phyloP scores from a whole-genome alignment of 2,329 filamentous ascomycete species.

The Colletotrichum scovillei region DNA sequence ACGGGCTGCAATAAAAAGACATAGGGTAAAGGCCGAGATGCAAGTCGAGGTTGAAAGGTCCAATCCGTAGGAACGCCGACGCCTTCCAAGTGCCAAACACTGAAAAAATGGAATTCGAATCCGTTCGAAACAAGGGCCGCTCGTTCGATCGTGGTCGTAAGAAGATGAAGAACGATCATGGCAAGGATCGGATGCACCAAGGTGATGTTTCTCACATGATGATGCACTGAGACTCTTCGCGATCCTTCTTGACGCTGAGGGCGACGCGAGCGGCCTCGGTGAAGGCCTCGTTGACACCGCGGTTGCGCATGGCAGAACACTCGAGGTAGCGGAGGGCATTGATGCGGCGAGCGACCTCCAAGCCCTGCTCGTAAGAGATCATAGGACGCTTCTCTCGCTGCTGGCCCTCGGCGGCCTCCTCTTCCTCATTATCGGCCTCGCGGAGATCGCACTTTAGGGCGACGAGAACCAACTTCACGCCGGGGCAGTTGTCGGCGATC shows the following conservation, averaged over 20 bases:
- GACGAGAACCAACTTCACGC: slow-evolving; percentile 93
- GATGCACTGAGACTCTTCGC: slow-evolving; percentile 70
- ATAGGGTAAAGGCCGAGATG: slow-evolving; percentile 15
- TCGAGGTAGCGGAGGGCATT: slow-evolving; percentile 95
- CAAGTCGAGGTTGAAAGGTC: slow-evolving; percentile 13
- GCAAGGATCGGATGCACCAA: background rate
- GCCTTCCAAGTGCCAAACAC: slow-evolving; percentile 30
- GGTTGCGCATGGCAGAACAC: slow-evolving; percentile 98
- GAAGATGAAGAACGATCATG: background rate
- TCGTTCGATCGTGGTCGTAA: slow-evolving; percentile 20
- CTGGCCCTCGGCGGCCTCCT: slow-evolving; percentile 61
- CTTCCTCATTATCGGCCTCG: slow-evolving; percentile 79
- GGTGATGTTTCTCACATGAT: slow-evolving; percentile 62
- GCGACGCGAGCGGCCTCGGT: slow-evolving; percentile 97
- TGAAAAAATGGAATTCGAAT: slow-evolving; percentile 17
- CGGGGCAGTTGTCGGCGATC: slow-evolving; percentile 97
- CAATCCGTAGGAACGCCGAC: slow-evolving; percentile 35
- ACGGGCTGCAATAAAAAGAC: slow-evolving; percentile 31
- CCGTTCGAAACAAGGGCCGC: slow-evolving; percentile 22
- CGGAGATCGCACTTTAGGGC: slow-evolving; percentile 97
- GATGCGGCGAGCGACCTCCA: slow-evolving; percentile 91
- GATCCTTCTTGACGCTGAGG: slow-evolving; percentile 76
- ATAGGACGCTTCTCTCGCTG: slow-evolving; percentile 69
- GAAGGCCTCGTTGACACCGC: slow-evolving; percentile 98
- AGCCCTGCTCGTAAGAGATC: slow-evolving; percentile 91